Evolutionary conservation across 2,329 filamentous ascomycete species (phyloP).

Genomic region (Xylaria sp.): DNA sequence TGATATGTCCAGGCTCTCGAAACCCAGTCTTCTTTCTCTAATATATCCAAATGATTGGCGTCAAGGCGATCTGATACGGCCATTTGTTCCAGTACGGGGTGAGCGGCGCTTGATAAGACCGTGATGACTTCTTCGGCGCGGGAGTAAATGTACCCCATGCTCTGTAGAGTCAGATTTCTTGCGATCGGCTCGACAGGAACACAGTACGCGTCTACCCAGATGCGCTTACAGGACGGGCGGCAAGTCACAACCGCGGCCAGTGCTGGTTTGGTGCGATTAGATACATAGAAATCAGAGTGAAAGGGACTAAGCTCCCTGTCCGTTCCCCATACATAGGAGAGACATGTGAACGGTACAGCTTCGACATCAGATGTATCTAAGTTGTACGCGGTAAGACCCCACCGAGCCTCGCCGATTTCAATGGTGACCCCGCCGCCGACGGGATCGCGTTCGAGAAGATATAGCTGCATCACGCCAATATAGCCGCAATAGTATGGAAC

Average conservation of each 20-base stretch:
- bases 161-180: not conserved
- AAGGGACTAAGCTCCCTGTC: not conserved
- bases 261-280: not conserved
- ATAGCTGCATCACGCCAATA: not conserved
- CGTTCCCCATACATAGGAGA: not conserved
- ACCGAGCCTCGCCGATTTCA: not conserved
- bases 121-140: not conserved
- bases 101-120: not conserved
- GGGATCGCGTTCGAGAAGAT: not conserved
- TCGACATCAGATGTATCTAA: not conserved
- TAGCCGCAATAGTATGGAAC: no score
- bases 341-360: not conserved
- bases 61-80: not conserved
- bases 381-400: not conserved
- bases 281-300: not conserved
- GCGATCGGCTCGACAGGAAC: not conserved
- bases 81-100: not conserved
- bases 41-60: not conserved
- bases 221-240: not conserved
- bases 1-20: not conserved
- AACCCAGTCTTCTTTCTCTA: not conserved
- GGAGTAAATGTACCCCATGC: not conserved
- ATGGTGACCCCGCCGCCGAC: not conserved
- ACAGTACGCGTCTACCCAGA: constrained; percentile 8
- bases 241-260: not conserved